phyloP scores from a whole-genome alignment of 208 protist species.

The Trypanosoma platydactyli region DNA sequence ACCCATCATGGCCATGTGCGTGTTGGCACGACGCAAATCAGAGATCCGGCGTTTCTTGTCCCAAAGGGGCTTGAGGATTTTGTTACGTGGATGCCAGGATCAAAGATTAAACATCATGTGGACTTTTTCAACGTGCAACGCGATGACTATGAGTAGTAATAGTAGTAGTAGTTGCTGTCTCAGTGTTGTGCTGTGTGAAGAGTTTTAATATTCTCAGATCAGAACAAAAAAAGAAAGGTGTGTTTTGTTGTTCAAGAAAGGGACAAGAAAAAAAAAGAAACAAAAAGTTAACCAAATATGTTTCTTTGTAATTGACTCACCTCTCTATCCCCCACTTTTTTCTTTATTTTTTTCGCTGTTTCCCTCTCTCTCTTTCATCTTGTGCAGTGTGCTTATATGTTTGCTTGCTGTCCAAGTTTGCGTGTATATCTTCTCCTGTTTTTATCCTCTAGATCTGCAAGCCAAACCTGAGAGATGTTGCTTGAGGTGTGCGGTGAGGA shows the following conservation, averaged over 20 bases:
- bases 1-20: constrained; percentile 91
- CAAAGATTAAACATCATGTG: constrained; percentile 89
- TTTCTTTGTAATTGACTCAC: constrained; percentile 1
- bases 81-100: constrained; percentile 89
- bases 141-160: constrained; percentile 84
- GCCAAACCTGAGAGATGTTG: too few species aligned
- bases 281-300: not conserved
- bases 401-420: too few species aligned
- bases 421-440: too few species aligned
- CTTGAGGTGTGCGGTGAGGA: too few species aligned
- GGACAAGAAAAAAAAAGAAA: not conserved
- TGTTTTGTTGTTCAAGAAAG: not conserved
- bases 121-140: constrained; percentile 84
- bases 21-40: constrained; percentile 85
- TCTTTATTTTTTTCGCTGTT: not conserved
- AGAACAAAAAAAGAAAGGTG: not conserved
- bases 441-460: too few species aligned
- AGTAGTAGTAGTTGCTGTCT: constrained; percentile 29
- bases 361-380: too few species aligned
- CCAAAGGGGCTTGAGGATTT: constrained; percentile 80
- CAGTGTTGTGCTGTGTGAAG: not conserved
- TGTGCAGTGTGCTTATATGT: too few species aligned
- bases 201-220: not conserved
- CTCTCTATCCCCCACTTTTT: too few species aligned
- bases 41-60: constrained; percentile 90